A percentile compares a stretch with the other conserved stretches of the same genome.
phyloP scores from a whole-genome alignment of 1,284 basidiomycete species.

The Cystobasidium slooffiae region DNA sequence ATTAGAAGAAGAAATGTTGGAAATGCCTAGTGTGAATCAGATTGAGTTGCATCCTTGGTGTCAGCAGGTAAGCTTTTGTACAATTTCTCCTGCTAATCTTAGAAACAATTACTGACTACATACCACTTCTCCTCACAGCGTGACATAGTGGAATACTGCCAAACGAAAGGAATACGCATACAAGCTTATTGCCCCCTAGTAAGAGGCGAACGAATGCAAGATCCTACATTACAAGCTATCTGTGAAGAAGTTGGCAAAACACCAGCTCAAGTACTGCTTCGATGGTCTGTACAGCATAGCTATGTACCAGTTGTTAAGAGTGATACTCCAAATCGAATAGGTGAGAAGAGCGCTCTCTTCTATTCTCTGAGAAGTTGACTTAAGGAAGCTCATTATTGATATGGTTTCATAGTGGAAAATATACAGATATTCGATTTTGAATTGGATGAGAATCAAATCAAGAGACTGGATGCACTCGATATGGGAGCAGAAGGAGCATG shows the following conservation, averaged over 20 bases:
- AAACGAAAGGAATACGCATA: constrained; percentile 68
- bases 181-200: constrained; percentile 66
- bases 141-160: constrained; percentile 63
- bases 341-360: constrained; percentile 66
- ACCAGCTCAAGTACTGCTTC: constrained; percentile 73
- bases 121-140: neutral
- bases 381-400: too few species aligned
- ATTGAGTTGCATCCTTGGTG: constrained; percentile 45
- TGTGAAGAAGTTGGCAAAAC: constrained; percentile 58
- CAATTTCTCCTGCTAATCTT: neutral
- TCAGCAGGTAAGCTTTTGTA: constrained; percentile 17
- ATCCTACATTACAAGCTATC: constrained; percentile 61
- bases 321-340: constrained; percentile 28
- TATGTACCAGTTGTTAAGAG: constrained; percentile 39
- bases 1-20: constrained; percentile 58
- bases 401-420: too few species aligned
- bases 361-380: constrained; percentile 30
- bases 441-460: constrained; percentile 67
- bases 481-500: constrained; percentile 67
- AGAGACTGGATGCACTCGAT: constrained; percentile 67
- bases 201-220: constrained; percentile 64
- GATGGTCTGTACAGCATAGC: constrained; percentile 62
- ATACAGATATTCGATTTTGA: constrained; percentile 71
- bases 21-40: constrained; percentile 53
- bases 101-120: neutral